phyloP scores from a whole-genome alignment of 768 basidiomycete species.

The Austroboletus festivus region DNA sequence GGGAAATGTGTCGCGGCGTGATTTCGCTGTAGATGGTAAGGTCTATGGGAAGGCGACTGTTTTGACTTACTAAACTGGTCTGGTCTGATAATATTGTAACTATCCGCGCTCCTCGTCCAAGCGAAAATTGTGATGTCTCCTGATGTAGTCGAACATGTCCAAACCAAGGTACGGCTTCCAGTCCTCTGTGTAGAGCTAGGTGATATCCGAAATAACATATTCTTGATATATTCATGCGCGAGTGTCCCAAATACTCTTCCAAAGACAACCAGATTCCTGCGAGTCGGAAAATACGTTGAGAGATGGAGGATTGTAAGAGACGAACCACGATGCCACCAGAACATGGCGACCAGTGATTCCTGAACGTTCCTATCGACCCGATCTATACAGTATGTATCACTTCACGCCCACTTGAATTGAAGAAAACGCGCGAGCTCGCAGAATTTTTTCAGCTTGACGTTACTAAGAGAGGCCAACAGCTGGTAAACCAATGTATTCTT shows the following conservation, averaged over 20 bases:
- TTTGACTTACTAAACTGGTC: no score
- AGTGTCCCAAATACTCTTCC: conserved; percentile 13
- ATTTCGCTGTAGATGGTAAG: background rate
- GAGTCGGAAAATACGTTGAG: conserved; percentile 1
- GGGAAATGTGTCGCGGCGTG: background rate
- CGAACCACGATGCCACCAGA: conserved; percentile 10
- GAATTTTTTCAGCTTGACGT: conserved; percentile 9
- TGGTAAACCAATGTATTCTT: conserved; percentile 5
- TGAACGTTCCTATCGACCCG: background rate
- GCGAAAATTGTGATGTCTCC: no score
- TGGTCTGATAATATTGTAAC: no score
- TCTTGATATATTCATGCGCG: conserved; percentile 10
- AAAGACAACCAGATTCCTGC: background rate
- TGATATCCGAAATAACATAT: conserved; percentile 7
- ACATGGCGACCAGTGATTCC: conserved; percentile 17
- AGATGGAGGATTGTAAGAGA: conserved; percentile 15
- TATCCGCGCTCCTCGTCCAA: no score
- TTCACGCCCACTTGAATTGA: conserved; percentile 16
- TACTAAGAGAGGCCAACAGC: background rate
- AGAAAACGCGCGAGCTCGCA: background rate
- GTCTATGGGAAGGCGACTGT: no score
- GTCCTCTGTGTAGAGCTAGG: conserved; percentile 15
- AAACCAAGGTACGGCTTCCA: conserved; percentile 12
- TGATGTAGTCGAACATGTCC: background rate
- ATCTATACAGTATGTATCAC: conserved; percentile 13